Percentiles rank a stretch among this genome's conserved stretches.
Conservation (phyloP, 352 stramenopile genomes). For the Phytophthora syringae region DNA sequence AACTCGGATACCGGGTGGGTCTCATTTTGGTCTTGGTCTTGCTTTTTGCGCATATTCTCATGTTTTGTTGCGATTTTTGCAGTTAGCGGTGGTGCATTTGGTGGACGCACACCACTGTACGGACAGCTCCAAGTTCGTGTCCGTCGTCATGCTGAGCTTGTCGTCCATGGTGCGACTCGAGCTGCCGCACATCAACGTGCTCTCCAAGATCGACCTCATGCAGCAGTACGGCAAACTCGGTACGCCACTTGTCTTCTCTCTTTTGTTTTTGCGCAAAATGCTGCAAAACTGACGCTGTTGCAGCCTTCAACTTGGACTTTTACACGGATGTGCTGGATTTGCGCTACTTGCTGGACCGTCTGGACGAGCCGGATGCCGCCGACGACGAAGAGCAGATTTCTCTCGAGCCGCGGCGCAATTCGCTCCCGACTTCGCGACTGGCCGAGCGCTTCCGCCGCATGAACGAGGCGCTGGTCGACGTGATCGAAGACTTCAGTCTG, state of each 20-base stretch:
- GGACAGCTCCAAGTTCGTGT: conserved; percentile 98
- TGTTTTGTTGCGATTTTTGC: neutral
- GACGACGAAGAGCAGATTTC: conserved; percentile 49
- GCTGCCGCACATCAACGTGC: conserved; percentile 98
- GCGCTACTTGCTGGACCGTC: conserved; percentile 78
- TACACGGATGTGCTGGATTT: conserved; percentile 90
- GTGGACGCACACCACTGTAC: conserved; percentile 95
- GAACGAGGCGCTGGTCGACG: conserved; percentile 86
- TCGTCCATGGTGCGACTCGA: conserved; percentile 98
- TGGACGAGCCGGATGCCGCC: conserved; percentile 72
- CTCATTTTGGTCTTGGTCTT: no score
- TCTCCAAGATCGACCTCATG: conserved; percentile 99
- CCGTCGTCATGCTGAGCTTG: conserved; percentile 95
- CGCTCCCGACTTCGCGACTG: conserved; percentile 35
- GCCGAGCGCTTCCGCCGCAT: conserved; percentile 73
- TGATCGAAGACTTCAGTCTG: conserved; percentile 89
- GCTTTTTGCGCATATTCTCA: neutral
- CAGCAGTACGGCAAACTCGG: conserved; percentile 90
- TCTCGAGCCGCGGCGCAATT: conserved; percentile 38
- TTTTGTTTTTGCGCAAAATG: neutral
- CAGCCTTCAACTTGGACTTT: conserved; percentile 90
- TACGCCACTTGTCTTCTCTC: conserved; percentile 36
- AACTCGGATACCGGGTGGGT: conserved; percentile 83
- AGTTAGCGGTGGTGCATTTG: conserved; percentile 94
- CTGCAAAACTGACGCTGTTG: neutral